Base-by-base conservation (phyloP, 768 basidiomycete species). In the Tricholoma sp. region DNA sequence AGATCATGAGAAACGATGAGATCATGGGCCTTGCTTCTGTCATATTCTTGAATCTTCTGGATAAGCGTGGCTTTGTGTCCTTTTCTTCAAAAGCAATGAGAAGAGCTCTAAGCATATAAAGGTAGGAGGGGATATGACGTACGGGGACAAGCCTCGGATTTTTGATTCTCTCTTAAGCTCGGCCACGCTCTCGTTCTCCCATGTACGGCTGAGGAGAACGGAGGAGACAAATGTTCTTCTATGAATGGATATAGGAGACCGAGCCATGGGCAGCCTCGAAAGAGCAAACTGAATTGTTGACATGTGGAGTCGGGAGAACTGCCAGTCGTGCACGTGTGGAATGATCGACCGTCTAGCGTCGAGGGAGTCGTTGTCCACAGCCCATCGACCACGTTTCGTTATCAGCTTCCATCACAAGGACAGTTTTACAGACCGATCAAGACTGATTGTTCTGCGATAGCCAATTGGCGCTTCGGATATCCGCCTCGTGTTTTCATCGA, bases 401-500 rank as follows among this genome's bases (percentile, higher is more conserved):
- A 50, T 50, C 47, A 18, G 47, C 27, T 18, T 50, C 47, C 24
- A 50, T 50, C 47, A 50, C 47, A 49, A 49, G 24, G 27, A n/a
- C 47, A 27, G 43, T 39, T 47, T 27, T 57, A 51, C 60, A 56
- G 39, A 29, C 47, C n/a, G 43, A 37, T 58, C 66, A 18, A 43
- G 41, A 8, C 41, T 66, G 67, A 67, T 67, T 66, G 52, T 54
- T 49, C 53, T 47, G 37, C 52, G 57, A 55, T 60, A 61, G 53
- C 47, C 37, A 27, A 50, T 50, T 50, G 51, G 39, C 49, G 52
- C 45, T 56, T 57, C 41, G 57, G 54, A 45, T 59, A 61, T 70
- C 60, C 71, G 83, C 84, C 84, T 85, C 83, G 83, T 85, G 83
- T 78, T 72, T 65, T 68, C 71, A 74, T 80, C 79, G 77, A 77